Evolutionary conservation across 805 yeast species (phyloP), one percentile per base, ranked within the genome.

Genomic region (Kodamaea hsintzibuensis): DNA sequence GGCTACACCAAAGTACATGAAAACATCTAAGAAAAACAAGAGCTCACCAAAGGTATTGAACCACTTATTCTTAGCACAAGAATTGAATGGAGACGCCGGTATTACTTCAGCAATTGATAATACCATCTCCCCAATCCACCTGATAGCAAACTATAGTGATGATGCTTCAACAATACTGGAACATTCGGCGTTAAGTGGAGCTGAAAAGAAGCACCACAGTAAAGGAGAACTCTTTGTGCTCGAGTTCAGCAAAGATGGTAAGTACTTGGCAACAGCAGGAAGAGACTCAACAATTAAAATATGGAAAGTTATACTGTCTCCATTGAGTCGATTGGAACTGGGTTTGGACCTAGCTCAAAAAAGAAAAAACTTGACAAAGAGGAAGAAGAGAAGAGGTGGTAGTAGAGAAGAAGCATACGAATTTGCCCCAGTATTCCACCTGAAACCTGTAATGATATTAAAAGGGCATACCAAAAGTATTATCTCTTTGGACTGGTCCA

Each of bases 401-500:
- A 22, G 6, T 6, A 19, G 16, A 22, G 43, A 40, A 19, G 61
- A 56, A 14, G 58, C 65, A 8, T 72, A 58, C 51, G 66, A 73
- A 7, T 81, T 79, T 61, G 96, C 96, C 0, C 93, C 96, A 0
- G 89, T 92, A 1, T 91, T 92, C 66, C 86, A 85, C 58, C 81
- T 84, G 2, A 66, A 64, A 9, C 97, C 98, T 0, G 65, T 77
- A 13, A 76, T 82, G 30, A 78, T 78, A 12, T 87, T 83, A 57
- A 69, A 66, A 42, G 95, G 89, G 14, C 98, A 93, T 68, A 68
- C 80, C 0, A 81, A 81, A 46, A 88, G 90, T 55, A 78, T 93
- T 13, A 67, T 90, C n/a, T 82, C 88, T 9, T 64, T 92, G 35
- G 89, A 89, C 62, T 92, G 98, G 98, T 87, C 96, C 50, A 86